Conservation (phyloP, 1,139 yeast genomes). For the Kodamaea sp. region DNA sequence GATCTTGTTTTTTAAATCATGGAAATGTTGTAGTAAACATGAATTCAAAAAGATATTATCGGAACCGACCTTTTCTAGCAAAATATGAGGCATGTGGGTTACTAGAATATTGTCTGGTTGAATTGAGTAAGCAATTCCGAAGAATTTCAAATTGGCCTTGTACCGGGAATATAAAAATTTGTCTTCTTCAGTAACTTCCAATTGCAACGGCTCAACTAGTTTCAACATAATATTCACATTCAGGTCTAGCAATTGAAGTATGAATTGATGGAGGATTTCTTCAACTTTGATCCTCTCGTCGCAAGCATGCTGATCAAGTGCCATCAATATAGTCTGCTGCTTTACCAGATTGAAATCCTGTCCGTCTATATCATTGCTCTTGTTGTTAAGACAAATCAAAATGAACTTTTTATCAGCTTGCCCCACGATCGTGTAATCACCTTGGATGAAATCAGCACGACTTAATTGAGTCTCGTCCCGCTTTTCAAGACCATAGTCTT, state of each 20-base stretch:
- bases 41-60: slow-evolving; percentile 29
- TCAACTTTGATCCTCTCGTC: slow-evolving; percentile 72
- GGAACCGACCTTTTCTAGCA: slow-evolving; percentile 28
- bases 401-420: slow-evolving; percentile 68
- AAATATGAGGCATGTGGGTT: slow-evolving; percentile 44
- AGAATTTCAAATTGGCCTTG: slow-evolving; percentile 25
- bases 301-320: slow-evolving; percentile 77
- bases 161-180: slow-evolving; percentile 28
- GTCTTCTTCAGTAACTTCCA: slow-evolving; percentile 31
- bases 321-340: slow-evolving; percentile 24
- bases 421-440: slow-evolving; percentile 20
- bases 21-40: slow-evolving; percentile 41
- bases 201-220: slow-evolving; percentile 13
- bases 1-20: slow-evolving; percentile 37
- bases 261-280: slow-evolving; percentile 32
- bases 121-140: slow-evolving; percentile 36
- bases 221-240: slow-evolving; percentile 14
- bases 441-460: too few species aligned
- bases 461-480: too few species aligned
- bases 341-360: too few species aligned
- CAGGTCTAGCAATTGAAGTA: slow-evolving; percentile 18
- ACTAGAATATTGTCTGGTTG: slow-evolving; percentile 12
- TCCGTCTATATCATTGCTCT: not conserved
- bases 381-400: slow-evolving; percentile 28
- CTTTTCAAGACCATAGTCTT: too few species aligned